A percentile compares a stretch with the other conserved stretches of the same genome.
phyloP scores from a whole-genome alignment of 2,329 filamentous ascomycete species.

The Massarina eburnea region DNA sequence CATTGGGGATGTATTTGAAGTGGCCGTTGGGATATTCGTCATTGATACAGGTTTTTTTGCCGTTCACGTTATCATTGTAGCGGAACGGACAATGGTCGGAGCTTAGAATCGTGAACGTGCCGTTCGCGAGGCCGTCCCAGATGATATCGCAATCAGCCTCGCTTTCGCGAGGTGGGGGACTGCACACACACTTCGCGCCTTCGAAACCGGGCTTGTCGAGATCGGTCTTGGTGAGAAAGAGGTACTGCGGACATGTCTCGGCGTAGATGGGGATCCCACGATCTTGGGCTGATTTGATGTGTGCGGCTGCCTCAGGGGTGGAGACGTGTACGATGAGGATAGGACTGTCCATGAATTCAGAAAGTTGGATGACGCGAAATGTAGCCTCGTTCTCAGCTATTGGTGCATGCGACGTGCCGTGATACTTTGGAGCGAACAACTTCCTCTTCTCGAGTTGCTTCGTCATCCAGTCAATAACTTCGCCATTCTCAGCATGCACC shows the following conservation, averaged over 20 bases:
- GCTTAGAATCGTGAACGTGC: constrained; percentile 56
- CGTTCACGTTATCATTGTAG: constrained; percentile 44
- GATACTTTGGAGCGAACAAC: constrained; percentile 55
- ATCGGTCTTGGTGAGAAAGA: constrained; percentile 56
- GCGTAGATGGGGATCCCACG: constrained; percentile 54
- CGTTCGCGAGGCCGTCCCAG: constrained; percentile 54
- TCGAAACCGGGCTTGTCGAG: constrained; percentile 56
- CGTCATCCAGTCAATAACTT: constrained; percentile 58
- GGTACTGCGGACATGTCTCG: constrained; percentile 60
- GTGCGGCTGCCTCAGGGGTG: constrained; percentile 48
- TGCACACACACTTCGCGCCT: constrained; percentile 58
- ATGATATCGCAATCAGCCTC: constrained; percentile 54
- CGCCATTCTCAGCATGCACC: constrained; percentile 59
- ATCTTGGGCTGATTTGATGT: constrained; percentile 54
- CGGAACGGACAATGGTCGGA: constrained; percentile 55
- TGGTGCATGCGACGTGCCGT: constrained; percentile 52
- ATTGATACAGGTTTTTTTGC: constrained; percentile 53
- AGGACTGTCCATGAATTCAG: constrained; percentile 54
- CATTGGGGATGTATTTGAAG: constrained; percentile 62
- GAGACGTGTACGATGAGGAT: constrained; percentile 59
- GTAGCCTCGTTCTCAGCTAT: constrained; percentile 57
- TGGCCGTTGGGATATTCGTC: constrained; percentile 47
- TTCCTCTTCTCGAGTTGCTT: constrained; percentile 53
- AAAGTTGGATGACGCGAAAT: constrained; percentile 55
- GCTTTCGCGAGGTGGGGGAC: constrained; percentile 53